Evolutionary conservation across 768 basidiomycete genomes (phyloP), one percentile per base, ranked within the genome.

Genomic region (Leccinum imitatum): DNA sequence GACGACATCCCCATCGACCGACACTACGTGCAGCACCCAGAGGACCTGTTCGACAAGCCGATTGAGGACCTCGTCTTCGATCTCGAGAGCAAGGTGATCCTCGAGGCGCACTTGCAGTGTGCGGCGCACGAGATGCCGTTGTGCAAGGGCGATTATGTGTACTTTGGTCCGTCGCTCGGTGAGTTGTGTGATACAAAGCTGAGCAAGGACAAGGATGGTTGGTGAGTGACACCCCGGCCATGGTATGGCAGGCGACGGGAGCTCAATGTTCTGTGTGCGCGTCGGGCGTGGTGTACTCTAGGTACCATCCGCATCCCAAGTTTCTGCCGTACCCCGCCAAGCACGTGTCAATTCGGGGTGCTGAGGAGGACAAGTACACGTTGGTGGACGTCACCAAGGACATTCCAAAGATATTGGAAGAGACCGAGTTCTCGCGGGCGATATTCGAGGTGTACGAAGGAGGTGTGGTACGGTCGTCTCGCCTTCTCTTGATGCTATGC

Each of bases 381-480:
- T 23, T 23, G 23, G 23, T 23, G 23, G 23, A 23, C 23, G 23
- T 23, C 23, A 23, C 23, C 23, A 23, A 23, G 23, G 23, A 23
- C 23, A n/a, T 39, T 1, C 66, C 71, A 2, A 73, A 59, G 60
- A 78, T 91, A 33, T 67, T 96, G 9, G 93, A 96, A 74, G 91
- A 95, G 69, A 78, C 93, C 23, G 94, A 95, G 72, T 72, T 87
- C 46, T 92, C 90, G 21, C 78, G 93, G 31, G 91, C 92, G 0
- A 75, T 93, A 57, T 96, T 95, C 64, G 94, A 95, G 72, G 76
- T 91, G 9, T 96, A 95, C 66, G 93, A 95, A 74, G 94, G 93
- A 13, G 93, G 87, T 4, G 86, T 95, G 62, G 90, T 91, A 71
- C 19, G 63, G 79, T 77, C 33, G 7, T 47, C 57, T 65, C 39